A percentile compares a stretch with the other conserved stretches of the same genome.
These are phyloP conservation scores for Wickerhamiella vanderwaltii DNA, from an alignment of 805 yeast genomes.

Conservation along the genomic window DNA sequence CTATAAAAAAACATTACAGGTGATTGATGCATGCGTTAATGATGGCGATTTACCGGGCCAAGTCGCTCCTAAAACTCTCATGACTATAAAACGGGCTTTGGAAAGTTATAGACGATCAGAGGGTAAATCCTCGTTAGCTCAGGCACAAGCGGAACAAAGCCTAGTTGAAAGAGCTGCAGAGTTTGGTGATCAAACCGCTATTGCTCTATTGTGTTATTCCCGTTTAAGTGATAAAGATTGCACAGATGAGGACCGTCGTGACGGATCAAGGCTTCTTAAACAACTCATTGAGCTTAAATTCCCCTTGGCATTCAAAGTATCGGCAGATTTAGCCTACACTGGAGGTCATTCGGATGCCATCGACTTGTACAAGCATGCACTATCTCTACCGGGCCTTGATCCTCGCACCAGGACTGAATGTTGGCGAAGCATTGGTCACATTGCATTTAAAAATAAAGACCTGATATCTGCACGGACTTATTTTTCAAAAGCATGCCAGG, in stretches of 20 bases:
- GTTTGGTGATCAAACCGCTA: conserved; percentile 69
- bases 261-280: conserved; percentile 51
- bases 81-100: conserved; percentile 55
- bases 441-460: conserved; percentile 44
- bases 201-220: conserved; percentile 58
- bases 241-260: conserved; percentile 41
- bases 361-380: conserved; percentile 41
- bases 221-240: conserved; percentile 36
- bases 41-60: conserved; percentile 32
- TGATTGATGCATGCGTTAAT: conserved; percentile 18
- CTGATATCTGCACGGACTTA: conserved; percentile 41
- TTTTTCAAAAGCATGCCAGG: conserved; percentile 48
- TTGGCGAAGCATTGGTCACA: conserved; percentile 47
- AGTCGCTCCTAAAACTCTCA: conserved; percentile 44
- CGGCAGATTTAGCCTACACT: conserved; percentile 61
- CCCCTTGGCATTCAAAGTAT: conserved; percentile 62
- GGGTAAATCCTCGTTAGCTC: conserved; percentile 43
- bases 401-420: conserved; percentile 58
- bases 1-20: conserved; percentile 16
- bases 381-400: conserved; percentile 36
- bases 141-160: conserved; percentile 54
- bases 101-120: conserved; percentile 50
- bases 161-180: conserved; percentile 78
- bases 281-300: conserved; percentile 48
- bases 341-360: conserved; percentile 42